Evolutionary conservation across 2,329 filamentous ascomycete species (phyloP).

Genomic region (Aspergillus ruber): DNA sequence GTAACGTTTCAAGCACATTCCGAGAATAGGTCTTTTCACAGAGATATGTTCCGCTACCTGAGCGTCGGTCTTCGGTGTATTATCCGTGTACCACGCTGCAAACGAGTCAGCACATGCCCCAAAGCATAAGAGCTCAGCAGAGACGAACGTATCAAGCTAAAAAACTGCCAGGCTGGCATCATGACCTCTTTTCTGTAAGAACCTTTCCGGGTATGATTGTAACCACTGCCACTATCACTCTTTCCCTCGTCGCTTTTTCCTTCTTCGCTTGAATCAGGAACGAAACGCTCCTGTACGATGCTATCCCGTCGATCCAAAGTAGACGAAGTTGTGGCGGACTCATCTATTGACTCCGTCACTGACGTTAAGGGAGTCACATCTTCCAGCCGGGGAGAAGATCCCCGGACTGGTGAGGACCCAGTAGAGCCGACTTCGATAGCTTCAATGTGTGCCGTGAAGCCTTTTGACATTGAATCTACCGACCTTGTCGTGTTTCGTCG

Average conservation of each 20-base stretch:
- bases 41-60: conserved; percentile 88
- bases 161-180: conserved; percentile 97
- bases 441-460: conserved; percentile 36
- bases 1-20: conserved; percentile 90
- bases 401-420: conserved; percentile 13
- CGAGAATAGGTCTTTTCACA: conserved; percentile 73
- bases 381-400: conserved; percentile 15
- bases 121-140: background rate
- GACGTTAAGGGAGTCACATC: conserved; percentile 20
- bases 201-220: conserved; percentile 29
- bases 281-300: conserved; percentile 40
- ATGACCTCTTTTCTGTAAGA: conserved; percentile 70
- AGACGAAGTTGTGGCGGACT: conserved; percentile 17
- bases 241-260: no score
- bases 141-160: conserved; percentile 75
- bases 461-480: conserved; percentile 31
- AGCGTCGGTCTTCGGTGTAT: conserved; percentile 58
- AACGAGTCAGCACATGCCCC: conserved; percentile 25
- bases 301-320: conserved; percentile 29
- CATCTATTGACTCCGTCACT: conserved; percentile 18
- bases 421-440: conserved; percentile 36
- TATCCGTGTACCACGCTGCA: conserved; percentile 77
- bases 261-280: conserved; percentile 39
- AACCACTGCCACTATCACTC: conserved; percentile 22
- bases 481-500: conserved; percentile 49